Base-by-base conservation (phyloP, 805 yeast species). In the Candida alai region DNA sequence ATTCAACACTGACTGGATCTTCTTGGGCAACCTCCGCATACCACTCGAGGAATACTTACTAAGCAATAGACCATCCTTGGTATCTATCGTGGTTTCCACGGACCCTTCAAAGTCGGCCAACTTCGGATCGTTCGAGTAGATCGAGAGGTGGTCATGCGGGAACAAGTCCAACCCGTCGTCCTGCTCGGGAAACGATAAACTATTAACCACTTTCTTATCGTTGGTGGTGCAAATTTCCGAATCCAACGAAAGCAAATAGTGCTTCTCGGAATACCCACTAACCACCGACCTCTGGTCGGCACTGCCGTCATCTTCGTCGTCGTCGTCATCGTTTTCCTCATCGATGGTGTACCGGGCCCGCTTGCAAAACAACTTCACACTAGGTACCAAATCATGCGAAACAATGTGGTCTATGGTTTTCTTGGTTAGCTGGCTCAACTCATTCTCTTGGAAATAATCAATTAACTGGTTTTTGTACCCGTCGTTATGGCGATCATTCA, bases 111-210 rank as follows among this genome's bases (percentile, higher is more conserved):
- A 65, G 24, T 52, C 53, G 25, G 58, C 55, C 34, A 66, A 50
- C 36, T 59, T 56, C n/a, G 61, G 49, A 45, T 66, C 72, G 42
- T 66, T 66, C 16, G 70, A 60, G 36, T 47, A 48, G 6, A 66
- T 37, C 13, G 52, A 39, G 20, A 64, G 43, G 26, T 49, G 45
- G 34, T 54, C 54, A 45, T 58, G 64, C 1, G 70, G 70, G 32
- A 65, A 65, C 18, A 43, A 43, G 19, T 50, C 44, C 15, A 45
- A 32, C 11, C 42, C 31, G 3, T 21, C 9, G 32, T 26, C 35
- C 9, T 27, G 28, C 12, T 28, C 22, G 5, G 41, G 34, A 22
- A 49, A 42, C 12, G 39, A 36, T 11, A 51, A 37, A 11, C 23
- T 29, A 4, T 36, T 22, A 10, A 42, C 35, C 6, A 27, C 19